Evolutionary conservation across 2,329 filamentous ascomycete species (phyloP), one percentile per base, ranked within the genome.

Genomic region (Fusarium sp.): DNA sequence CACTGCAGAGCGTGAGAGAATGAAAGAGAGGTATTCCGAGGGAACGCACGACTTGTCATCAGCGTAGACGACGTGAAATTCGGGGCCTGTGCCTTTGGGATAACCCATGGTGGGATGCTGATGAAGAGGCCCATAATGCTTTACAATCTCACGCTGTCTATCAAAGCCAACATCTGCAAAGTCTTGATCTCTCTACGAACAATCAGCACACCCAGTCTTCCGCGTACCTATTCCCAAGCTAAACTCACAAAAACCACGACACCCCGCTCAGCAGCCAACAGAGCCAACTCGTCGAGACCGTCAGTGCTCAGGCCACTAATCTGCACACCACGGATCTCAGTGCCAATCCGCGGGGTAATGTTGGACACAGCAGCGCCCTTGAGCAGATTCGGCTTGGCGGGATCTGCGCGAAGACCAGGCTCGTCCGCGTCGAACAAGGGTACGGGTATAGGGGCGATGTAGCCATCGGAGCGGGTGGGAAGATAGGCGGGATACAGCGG

Each of bases 81-180:
- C 72, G 0, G 72, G 71, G 0, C 71, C 66, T 0, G 72, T 74
- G 0, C 71, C 71, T 10, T 70, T 57, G 1, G 71, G 71, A 10
- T 71, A 73, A 0, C 71, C 71, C 71, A 73, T 73, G 0, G 71
- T 73, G 0, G 71, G 71, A 39, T 74, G 72, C 15, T 65, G 47
- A 14, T 74, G 72, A 3, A 74, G 64, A 3, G 72, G 72, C 0
- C 72, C 72, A 66, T 72, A 74, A 29, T 74, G 71, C 6, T 48
- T 63, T 1, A 70, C 72, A 17, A 69, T 71, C 8, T 72, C 66
- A 2, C 36, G 62, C 17, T 74, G 72, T 9, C 43, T 67, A 4
- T 73, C 71, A 41, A 74, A 74, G 1, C 72, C 71, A 21, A 60
- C 46, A n/a, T 73, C 71, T 2, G 69, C 72, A 50, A 74, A 74